Evolutionary conservation across 2,329 filamentous ascomycete genomes (phyloP).

Genomic region (Trichoderma semiorbis): DNA sequence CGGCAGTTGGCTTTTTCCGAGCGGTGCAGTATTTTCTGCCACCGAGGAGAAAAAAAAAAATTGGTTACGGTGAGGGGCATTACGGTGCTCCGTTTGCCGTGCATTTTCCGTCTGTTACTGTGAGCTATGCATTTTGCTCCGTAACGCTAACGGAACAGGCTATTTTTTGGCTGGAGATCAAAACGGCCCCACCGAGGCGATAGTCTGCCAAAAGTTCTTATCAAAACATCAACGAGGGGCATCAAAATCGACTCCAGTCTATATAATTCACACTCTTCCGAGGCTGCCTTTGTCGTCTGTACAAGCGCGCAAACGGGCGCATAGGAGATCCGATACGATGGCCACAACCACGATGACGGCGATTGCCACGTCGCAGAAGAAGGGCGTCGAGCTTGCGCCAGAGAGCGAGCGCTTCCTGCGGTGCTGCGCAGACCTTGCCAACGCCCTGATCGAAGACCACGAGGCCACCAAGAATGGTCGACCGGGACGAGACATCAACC

Average conservation of each 20-base stretch:
- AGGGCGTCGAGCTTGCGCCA: constrained; percentile 69
- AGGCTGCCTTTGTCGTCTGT: neutral
- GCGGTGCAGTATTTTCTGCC: neutral
- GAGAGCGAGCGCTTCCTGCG: constrained; percentile 94
- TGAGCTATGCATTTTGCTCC: neutral
- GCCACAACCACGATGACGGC: constrained; percentile 59
- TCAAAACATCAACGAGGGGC: constrained; percentile 11
- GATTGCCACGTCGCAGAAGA: constrained; percentile 69
- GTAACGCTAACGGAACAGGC: neutral
- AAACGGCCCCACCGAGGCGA: constrained; percentile 7
- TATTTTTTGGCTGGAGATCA: neutral
- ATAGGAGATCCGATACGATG: constrained; percentile 29
- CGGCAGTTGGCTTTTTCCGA: constrained; percentile 27
- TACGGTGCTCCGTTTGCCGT: neutral
- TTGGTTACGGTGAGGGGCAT: constrained; percentile 7
- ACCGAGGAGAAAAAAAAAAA: neutral
- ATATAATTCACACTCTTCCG: neutral
- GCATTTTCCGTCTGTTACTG: neutral
- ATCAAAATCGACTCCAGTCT: neutral
- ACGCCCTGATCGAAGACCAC: constrained; percentile 89
- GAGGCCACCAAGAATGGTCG: constrained; percentile 74
- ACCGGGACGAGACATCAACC: constrained; percentile 81
- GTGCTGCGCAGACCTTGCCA: constrained; percentile 94
- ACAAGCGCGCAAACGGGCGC: neutral
- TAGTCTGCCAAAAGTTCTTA: constrained; percentile 15